Base-by-base conservation (phyloP, 2,329 filamentous ascomycete genomes). In the Stemphylium vesicarium region DNA sequence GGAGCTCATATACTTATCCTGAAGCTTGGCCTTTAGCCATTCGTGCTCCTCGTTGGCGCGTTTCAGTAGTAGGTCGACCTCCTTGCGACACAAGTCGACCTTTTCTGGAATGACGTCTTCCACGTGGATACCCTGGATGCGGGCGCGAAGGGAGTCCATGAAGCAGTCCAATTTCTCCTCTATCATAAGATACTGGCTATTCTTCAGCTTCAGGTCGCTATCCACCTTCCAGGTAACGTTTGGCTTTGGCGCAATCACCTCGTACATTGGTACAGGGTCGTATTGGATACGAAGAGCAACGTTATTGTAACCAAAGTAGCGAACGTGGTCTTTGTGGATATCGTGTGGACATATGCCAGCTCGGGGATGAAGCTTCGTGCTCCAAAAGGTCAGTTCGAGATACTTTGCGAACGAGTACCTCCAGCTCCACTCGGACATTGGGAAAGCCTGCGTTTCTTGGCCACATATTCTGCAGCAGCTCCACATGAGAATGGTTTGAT, bases 341-440 rank as follows among this genome's bases (percentile, higher is more conserved):
- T 99, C 94, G 71, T 99, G 95, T 13, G 90, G 85, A 71, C 96
- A 99, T 75, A 90, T 81, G 24, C 87, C 86, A 40, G 88, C 87
- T 62, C 85, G 87, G 64, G 88, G 86, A 70, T 88, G 90, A 43
- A 98, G 79, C 33, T 91, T 89, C 37, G 86, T 89, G 69, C 93
- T 94, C 93, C 94, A 99, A 75, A 98, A 98, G 2, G 93, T 92
- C 15, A 99, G 81, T 76, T 99, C 95, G n/a, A 99, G 82, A 69
- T 98, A 99, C 75, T 99, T 99, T 10, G 92, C 95, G 69, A 99
- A 96, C 0, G 95, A 99, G 74, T 99, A 99, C 73, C 96, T 97
- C 90, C 92, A 99, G 0, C 93, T 96, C 66, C 87, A 92, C 52
- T 92, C 88, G 0, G 94, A 97, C 92, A 99, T 97, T 29, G 89